These are phyloP conservation scores for Malus hybrid DNA, from an alignment of 331 rosid genomes.

Conservation along the genomic window DNA sequence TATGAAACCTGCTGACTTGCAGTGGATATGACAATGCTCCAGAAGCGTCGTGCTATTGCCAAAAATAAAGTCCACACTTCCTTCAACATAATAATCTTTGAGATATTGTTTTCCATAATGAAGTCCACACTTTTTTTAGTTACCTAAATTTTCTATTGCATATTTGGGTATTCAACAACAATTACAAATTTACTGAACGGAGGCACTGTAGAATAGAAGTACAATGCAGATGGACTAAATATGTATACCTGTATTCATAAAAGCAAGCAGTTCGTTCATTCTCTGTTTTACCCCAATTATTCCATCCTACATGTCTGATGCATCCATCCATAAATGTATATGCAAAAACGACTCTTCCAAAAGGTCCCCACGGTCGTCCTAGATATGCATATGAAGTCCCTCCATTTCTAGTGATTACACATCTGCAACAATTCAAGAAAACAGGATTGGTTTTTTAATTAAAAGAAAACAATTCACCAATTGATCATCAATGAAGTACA, in stretches of 20 bases:
- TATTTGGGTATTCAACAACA: too few relatives aligned
- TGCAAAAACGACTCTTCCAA: slow-evolving; percentile 81
- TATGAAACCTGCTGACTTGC: slow-evolving; percentile 63
- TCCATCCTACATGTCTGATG: slow-evolving; percentile 64
- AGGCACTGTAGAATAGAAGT: slow-evolving; percentile 2
- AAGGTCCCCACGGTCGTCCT: slow-evolving; percentile 97
- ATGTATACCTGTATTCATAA: slow-evolving; percentile 27
- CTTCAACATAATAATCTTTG: slow-evolving; percentile 82
- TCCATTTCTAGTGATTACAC: slow-evolving; percentile 74
- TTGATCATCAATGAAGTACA: too few relatives aligned
- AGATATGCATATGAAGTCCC: slow-evolving; percentile 44
- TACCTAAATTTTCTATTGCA: too few relatives aligned
- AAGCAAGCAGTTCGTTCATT: slow-evolving; percentile 74
- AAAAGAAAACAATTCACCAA: too few relatives aligned
- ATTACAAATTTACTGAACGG: neutral
- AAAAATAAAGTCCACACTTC: slow-evolving; percentile 85
- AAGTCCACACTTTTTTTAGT: too few relatives aligned
- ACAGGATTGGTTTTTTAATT: too few relatives aligned
- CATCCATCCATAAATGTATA: slow-evolving; percentile 69
- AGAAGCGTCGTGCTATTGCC: slow-evolving; percentile 87
- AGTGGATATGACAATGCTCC: slow-evolving; percentile 82
- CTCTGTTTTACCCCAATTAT: slow-evolving; percentile 75
- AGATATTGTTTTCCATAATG: slow-evolving; percentile 73
- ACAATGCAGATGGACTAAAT: neutral
- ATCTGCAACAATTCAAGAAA: slow-evolving; percentile 37